phyloP scores from a whole-genome alignment of 2,329 filamentous ascomycete genomes.

The Ophiostoma perfectum region DNA sequence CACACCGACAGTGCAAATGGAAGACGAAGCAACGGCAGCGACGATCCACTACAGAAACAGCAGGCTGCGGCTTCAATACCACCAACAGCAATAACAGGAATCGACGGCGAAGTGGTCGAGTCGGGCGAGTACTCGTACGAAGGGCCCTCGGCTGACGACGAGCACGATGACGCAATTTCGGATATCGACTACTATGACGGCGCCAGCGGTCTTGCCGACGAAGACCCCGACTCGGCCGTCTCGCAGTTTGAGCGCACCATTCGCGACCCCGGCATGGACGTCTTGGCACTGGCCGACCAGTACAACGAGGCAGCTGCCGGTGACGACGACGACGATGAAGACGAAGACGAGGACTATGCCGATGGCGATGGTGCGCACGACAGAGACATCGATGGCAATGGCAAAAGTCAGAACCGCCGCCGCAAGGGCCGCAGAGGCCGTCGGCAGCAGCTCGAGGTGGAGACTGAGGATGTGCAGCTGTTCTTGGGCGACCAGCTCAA shows the following conservation, averaged over 20 bases:
- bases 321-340: constrained; percentile 11
- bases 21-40: constrained; percentile 11
- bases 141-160: background rate
- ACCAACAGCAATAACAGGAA: constrained; percentile 13
- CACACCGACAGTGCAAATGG: constrained; percentile 19
- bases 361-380: background rate
- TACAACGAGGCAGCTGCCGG: constrained; percentile 28
- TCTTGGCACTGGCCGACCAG: constrained; percentile 50
- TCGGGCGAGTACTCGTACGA: constrained; percentile 18
- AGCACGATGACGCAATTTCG: constrained; percentile 9
- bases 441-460: constrained; percentile 47
- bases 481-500: constrained; percentile 73
- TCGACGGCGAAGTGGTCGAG: constrained; percentile 3
- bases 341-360: background rate
- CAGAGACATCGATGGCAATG: background rate
- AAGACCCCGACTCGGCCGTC: constrained; percentile 54
- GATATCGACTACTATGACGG: constrained; percentile 17
- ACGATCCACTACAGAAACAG: background rate
- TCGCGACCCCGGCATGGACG: constrained; percentile 61
- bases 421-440: constrained; percentile 9
- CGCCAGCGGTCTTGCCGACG: constrained; percentile 30
- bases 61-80: background rate
- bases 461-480: constrained; percentile 67
- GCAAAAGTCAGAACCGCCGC: background rate
- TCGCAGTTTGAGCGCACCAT: constrained; percentile 74